A percentile compares a stretch with the other conserved stretches of the same genome.
Evolutionary conservation across 495 filamentous ascomycete species (phyloP).

Genomic region (Annulohypoxylon nitens): DNA sequence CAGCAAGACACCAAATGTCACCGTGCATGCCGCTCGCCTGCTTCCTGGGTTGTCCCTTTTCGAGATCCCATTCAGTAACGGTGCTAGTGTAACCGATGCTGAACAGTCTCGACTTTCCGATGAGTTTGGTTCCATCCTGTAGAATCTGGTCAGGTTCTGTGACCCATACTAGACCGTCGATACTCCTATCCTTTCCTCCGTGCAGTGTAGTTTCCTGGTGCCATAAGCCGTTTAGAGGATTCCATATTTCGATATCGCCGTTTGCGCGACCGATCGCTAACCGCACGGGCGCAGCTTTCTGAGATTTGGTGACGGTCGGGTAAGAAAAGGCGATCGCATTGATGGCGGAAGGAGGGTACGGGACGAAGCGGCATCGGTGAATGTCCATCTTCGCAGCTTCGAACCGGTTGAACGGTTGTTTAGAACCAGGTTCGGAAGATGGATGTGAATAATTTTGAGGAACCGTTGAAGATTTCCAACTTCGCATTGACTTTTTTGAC

Average conservation of each 20-base stretch:
- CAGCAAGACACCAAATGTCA: slow-evolving; percentile 95
- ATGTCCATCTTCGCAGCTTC: slow-evolving; percentile 80
- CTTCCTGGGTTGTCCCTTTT: slow-evolving; percentile 76
- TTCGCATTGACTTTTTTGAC: slow-evolving; percentile 6
- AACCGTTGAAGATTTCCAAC: not conserved
- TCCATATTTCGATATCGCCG: slow-evolving; percentile 99
- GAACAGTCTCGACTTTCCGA: slow-evolving; percentile 87
- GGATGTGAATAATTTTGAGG: not conserved
- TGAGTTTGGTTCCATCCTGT: slow-evolving; percentile 67
- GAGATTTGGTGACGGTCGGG: slow-evolving; percentile 70
- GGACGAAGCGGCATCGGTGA: slow-evolving; percentile 96
- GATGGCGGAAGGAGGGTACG: slow-evolving; percentile 92
- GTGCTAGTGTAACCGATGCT: slow-evolving; percentile 94
- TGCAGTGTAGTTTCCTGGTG: slow-evolving; percentile 86
- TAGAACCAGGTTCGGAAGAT: slow-evolving; percentile 7
- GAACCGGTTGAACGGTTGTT: slow-evolving; percentile 3
- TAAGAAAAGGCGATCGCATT: slow-evolving; percentile 96
- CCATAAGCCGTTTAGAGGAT: slow-evolving; percentile 87
- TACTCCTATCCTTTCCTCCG: slow-evolving; percentile 86
- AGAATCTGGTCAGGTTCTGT: slow-evolving; percentile 81
- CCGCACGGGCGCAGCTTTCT: slow-evolving; percentile 68
- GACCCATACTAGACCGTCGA: slow-evolving; percentile 94
- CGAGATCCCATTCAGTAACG: slow-evolving; percentile 95
- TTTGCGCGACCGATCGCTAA: slow-evolving; percentile 93
- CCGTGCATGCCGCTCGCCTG: slow-evolving; percentile 93